A percentile compares a stretch with the other conserved stretches of the same genome.
Conservation (phyloP, 2,329 filamentous ascomycete genomes). For the Colletotrichum shisoi region DNA sequence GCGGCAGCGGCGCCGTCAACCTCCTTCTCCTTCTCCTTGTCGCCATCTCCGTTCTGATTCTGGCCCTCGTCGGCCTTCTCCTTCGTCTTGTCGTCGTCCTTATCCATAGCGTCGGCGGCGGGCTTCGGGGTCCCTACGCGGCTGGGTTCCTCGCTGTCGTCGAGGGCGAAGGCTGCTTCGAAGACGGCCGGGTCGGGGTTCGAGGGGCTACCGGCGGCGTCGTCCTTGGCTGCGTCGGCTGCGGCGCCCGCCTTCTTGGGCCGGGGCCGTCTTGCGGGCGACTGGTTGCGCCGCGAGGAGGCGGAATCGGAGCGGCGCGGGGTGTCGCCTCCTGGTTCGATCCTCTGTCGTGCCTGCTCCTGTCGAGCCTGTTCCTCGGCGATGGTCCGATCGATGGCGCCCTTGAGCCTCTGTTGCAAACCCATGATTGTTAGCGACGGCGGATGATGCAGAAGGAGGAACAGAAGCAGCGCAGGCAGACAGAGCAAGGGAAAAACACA, state of each 20-base stretch:
- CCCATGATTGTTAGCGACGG: slow-evolving; percentile 16
- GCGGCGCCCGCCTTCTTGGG: slow-evolving; percentile 49
- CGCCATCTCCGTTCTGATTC: slow-evolving; percentile 42
- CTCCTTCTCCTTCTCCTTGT: slow-evolving; percentile 42
- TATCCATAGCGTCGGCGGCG: slow-evolving; percentile 47
- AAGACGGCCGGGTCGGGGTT: slow-evolving; percentile 88
- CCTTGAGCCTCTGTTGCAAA: slow-evolving; percentile 73
- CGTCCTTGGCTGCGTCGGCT: slow-evolving; percentile 45
- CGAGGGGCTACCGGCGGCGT: slow-evolving; percentile 52
- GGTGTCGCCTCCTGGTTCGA: slow-evolving; percentile 27
- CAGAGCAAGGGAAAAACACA: background rate
- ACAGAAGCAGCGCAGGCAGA: background rate
- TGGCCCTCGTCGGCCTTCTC: slow-evolving; percentile 40
- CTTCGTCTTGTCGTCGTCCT: slow-evolving; percentile 42
- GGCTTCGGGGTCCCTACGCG: slow-evolving; percentile 66
- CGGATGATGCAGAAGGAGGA: no score
- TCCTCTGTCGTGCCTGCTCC: slow-evolving; percentile 50
- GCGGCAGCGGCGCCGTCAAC: slow-evolving; percentile 41
- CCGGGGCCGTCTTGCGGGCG: slow-evolving; percentile 45
- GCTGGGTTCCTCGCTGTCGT: slow-evolving; percentile 77
- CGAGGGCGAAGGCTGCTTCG: slow-evolving; percentile 84
- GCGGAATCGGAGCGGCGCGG: slow-evolving; percentile 50
- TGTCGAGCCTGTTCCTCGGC: slow-evolving; percentile 90
- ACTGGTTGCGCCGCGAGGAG: slow-evolving; percentile 33
- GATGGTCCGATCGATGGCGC: slow-evolving; percentile 84